Conservation (phyloP, 257 asterid species). For the Echites panduratus region DNA sequence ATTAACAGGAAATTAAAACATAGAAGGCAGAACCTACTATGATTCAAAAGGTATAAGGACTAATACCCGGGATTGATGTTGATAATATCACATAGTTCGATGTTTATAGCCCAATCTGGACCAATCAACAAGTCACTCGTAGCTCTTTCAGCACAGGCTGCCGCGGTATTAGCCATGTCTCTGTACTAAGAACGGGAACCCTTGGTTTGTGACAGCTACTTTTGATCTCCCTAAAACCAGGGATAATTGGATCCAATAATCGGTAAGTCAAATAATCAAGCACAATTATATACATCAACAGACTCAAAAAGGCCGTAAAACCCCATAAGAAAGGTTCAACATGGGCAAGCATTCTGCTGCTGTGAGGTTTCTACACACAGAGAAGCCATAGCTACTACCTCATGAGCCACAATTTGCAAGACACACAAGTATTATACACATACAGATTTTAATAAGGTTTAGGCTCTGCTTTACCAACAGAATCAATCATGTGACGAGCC, state of each 20-base stretch:
- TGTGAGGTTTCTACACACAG: neutral
- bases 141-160: constrained; percentile 91
- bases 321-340: neutral
- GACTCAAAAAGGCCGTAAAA: neutral
- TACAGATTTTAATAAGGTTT: neutral
- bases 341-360: neutral
- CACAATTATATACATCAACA: neutral
- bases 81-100: constrained; percentile 85
- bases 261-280: neutral
- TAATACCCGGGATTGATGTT: constrained; percentile 75
- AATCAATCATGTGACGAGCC: neutral
- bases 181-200: constrained; percentile 14
- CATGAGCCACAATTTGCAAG: neutral
- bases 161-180: constrained; percentile 74
- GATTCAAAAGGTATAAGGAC: neutral
- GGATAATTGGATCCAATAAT: neutral
- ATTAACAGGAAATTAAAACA: neutral
- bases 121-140: constrained; percentile 88
- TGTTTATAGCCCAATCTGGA: constrained; percentile 97
- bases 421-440: neutral
- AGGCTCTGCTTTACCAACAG: neutral
- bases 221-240: constrained; percentile 14
- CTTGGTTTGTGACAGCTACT: constrained; percentile 20
- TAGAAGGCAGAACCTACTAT: neutral
- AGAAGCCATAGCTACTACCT: neutral